Percentiles rank a stretch among this genome's conserved stretches.
Evolutionary conservation across 2,329 filamentous ascomycete genomes (phyloP).

Genomic region (Colletotrichum caudatum): DNA sequence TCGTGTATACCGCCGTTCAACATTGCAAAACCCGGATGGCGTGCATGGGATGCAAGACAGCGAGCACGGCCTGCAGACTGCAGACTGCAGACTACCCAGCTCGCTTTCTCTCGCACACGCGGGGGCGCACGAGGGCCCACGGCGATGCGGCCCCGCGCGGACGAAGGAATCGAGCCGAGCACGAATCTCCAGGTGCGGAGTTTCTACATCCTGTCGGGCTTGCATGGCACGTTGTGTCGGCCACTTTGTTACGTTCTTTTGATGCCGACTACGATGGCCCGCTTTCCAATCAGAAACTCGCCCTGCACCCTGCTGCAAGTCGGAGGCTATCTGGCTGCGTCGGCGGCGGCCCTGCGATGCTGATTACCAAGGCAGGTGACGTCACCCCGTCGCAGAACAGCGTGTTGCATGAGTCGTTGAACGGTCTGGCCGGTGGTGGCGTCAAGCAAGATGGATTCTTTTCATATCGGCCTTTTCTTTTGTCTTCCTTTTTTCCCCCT

Average conservation of each 20-base stretch:
- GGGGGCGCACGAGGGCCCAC: background rate
- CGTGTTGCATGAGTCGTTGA: constrained; percentile 28
- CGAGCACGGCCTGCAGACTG: background rate
- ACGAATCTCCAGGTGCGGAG: constrained; percentile 7
- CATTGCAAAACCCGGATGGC: background rate
- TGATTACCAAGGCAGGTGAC: constrained; percentile 12
- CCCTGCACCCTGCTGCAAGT: background rate
- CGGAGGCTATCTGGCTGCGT: background rate
- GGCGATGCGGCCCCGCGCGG: background rate
- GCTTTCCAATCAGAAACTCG: background rate
- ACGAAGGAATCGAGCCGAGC: background rate
- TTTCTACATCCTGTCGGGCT: background rate
- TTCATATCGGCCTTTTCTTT: background rate
- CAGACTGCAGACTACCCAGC: background rate
- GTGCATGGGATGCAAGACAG: constrained; percentile 9
- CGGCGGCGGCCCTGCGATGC: constrained; percentile 1
- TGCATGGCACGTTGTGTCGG: background rate
- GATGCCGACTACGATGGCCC: background rate
- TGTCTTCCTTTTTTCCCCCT: background rate
- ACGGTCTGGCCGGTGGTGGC: constrained; percentile 19
- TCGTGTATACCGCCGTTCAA: constrained; percentile 4
- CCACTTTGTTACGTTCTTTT: background rate
- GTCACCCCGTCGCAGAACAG: constrained; percentile 13
- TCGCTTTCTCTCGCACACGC: background rate
- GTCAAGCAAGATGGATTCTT: constrained; percentile 13